These are phyloP conservation scores for Wallacemonas rigidus DNA, from an alignment of 208 protist species.

Conservation along the genomic window DNA sequence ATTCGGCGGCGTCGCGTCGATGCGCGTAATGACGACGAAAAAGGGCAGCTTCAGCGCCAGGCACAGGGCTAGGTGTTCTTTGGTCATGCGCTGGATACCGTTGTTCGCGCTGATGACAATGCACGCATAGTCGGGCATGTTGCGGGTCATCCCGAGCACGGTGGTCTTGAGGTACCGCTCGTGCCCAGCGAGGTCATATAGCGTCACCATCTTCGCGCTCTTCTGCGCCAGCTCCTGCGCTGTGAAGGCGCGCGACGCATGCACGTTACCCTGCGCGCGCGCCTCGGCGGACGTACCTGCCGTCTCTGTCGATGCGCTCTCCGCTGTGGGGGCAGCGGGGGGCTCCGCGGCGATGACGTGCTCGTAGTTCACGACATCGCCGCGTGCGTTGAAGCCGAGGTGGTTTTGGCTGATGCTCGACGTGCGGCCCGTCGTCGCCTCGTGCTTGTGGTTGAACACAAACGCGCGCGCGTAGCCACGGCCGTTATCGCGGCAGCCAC, in stretches of 20 bases:
- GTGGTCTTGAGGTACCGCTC: conserved; percentile 98
- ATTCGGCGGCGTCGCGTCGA: conserved; percentile 95
- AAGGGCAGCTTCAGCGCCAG: conserved; percentile 97
- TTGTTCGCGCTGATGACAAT: conserved; percentile 93
- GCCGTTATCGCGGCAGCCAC: conserved; percentile 89
- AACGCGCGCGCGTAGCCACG: conserved; percentile 81
- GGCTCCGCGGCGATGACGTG: background rate
- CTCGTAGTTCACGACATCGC: conserved; percentile 92
- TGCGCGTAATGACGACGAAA: conserved; percentile 96
- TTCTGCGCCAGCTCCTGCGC: conserved; percentile 74
- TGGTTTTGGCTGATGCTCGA: conserved; percentile 96
- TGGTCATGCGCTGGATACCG: conserved; percentile 94
- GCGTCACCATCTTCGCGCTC: conserved; percentile 94
- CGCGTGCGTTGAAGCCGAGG: conserved; percentile 93
- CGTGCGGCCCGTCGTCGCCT: conserved; percentile 94
- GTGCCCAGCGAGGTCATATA: conserved; percentile 98
- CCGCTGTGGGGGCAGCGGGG: no score
- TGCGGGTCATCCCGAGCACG: conserved; percentile 96
- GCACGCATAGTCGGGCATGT: conserved; percentile 95
- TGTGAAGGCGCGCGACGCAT: conserved; percentile 41
- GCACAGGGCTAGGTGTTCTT: conserved; percentile 96
- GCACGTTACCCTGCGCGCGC: conserved; percentile 3
- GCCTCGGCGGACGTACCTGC: background rate
- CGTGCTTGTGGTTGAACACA: conserved; percentile 96
- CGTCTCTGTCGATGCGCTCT: no score